Evolutionary conservation across 208 protist species (phyloP).

Genomic region (Angomonas deanei): DNA sequence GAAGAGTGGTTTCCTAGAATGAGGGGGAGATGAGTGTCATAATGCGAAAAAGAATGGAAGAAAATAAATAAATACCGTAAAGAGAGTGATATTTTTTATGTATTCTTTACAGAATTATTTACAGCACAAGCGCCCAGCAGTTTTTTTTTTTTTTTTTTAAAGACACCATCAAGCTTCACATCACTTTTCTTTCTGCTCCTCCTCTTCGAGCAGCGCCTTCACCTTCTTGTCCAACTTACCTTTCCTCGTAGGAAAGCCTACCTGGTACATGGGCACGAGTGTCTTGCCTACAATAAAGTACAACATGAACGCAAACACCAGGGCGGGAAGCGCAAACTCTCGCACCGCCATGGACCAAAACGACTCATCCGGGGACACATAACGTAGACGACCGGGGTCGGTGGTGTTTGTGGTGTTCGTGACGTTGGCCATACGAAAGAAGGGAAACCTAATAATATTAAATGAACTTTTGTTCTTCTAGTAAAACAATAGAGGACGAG

Average conservation of each 20-base stretch:
- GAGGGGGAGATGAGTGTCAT: too few species aligned
- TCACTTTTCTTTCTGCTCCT: not conserved
- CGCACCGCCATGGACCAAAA: not conserved
- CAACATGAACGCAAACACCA: not conserved
- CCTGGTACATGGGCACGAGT: not conserved
- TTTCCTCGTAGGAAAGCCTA: not conserved
- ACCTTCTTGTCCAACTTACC: not conserved
- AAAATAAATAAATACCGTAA: conserved; percentile 1
- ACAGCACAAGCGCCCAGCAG: too few species aligned
- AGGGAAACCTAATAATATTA: too few species aligned
- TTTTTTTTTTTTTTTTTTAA: not conserved
- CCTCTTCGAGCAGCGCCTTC: not conserved
- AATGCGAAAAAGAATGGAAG: conserved; percentile 14
- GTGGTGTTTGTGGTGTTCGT: not conserved
- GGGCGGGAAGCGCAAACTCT: conserved; percentile 5
- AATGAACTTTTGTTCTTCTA: too few species aligned
- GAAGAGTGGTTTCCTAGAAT: too few species aligned
- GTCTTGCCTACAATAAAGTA: conserved; percentile 3
- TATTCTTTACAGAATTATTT: too few species aligned
- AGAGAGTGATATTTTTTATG: too few species aligned
- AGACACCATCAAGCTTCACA: not conserved
- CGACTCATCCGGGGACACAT: not conserved
- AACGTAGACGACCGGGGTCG: not conserved
- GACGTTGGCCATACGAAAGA: not conserved
- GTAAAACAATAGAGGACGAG: too few species aligned